phyloP scores from a whole-genome alignment of 116 monocot species.

The Thalassia testudinum region DNA sequence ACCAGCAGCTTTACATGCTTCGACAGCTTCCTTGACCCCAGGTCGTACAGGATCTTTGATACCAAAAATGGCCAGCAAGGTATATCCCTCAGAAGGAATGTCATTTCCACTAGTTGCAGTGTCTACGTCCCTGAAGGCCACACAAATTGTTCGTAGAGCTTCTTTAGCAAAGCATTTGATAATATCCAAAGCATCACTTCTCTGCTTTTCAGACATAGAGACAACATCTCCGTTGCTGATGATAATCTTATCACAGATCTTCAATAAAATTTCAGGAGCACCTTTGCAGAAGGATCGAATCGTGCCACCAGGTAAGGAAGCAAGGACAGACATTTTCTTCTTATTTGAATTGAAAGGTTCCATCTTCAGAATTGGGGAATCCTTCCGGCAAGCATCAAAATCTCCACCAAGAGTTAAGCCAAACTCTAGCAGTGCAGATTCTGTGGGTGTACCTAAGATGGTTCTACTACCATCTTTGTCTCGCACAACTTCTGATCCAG shows the following conservation, averaged over 20 bases:
- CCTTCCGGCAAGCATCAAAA: conserved; percentile 23
- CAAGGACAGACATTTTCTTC: conserved; percentile 67
- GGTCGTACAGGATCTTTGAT: conserved; percentile 66
- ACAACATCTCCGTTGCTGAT: conserved; percentile 27
- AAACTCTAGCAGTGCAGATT: conserved; percentile 60
- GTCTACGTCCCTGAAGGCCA: conserved; percentile 35
- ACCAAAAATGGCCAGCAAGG: conserved; percentile 38
- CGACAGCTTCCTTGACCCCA: conserved; percentile 58
- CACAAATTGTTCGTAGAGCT: conserved; percentile 48
- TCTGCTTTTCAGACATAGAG: conserved; percentile 21
- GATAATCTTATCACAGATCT: conserved; percentile 38
- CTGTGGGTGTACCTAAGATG: conserved; percentile 68
- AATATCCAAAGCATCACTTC: conserved; percentile 11
- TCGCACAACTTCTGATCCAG: conserved; percentile 37
- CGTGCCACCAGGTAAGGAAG: conserved; percentile 32
- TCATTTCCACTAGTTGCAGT: conserved; percentile 10
- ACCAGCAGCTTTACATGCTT: conserved; percentile 44
- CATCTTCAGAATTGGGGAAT: conserved; percentile 30
- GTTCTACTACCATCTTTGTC: conserved; percentile 30
- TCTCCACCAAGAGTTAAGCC: conserved; percentile 45
- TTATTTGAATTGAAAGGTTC: conserved; percentile 72
- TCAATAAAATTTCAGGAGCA: conserved; percentile 60
- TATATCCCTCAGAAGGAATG: conserved; percentile 37
- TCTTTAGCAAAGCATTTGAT: conserved; percentile 48
- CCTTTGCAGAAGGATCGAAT: conserved; percentile 53